These are phyloP conservation scores for Rhododendron mucronatum DNA, from an alignment of 148 eudicot species.

Conservation along the genomic window DNA sequence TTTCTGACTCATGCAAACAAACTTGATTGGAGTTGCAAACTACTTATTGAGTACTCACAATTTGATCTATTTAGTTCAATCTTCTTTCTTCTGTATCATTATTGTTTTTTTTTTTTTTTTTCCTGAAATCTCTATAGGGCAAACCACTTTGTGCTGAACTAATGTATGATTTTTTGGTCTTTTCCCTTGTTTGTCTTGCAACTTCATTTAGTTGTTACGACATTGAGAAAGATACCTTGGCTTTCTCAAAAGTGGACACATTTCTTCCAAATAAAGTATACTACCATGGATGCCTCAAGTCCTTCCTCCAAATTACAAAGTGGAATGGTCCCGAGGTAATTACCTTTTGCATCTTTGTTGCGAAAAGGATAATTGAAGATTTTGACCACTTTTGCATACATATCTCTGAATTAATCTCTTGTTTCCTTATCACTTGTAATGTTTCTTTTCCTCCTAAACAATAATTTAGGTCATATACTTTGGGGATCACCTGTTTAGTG, in stretches of 20 bases:
- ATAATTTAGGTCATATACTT: constrained; percentile 82
- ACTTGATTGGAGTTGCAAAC: background rate
- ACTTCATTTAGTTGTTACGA: constrained; percentile 76
- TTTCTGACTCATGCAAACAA: background rate
- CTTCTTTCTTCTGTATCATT: background rate
- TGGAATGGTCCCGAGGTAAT: constrained; percentile 97
- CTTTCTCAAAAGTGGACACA: constrained; percentile 84
- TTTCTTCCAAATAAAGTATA: constrained; percentile 77
- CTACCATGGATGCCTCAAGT: constrained; percentile 94
- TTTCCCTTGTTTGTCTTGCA: constrained; percentile 1
- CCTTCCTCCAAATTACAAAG: constrained; percentile 86
- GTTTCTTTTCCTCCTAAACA: constrained; percentile 9
- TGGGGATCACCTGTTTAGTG: constrained; percentile 97
- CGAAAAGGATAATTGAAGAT: background rate
- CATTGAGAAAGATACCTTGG: constrained; percentile 69
- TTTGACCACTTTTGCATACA: background rate
- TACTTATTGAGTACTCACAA: background rate
- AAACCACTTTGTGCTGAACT: background rate
- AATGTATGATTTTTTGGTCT: background rate
- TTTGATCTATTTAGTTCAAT: background rate
- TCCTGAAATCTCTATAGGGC: background rate
- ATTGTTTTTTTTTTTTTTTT: background rate
- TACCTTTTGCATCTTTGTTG: background rate
- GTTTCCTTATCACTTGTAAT: background rate
- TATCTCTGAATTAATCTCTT: background rate